Conservation (phyloP, 2,329 filamentous ascomycete species). For the Fusarium annulatum region DNA sequence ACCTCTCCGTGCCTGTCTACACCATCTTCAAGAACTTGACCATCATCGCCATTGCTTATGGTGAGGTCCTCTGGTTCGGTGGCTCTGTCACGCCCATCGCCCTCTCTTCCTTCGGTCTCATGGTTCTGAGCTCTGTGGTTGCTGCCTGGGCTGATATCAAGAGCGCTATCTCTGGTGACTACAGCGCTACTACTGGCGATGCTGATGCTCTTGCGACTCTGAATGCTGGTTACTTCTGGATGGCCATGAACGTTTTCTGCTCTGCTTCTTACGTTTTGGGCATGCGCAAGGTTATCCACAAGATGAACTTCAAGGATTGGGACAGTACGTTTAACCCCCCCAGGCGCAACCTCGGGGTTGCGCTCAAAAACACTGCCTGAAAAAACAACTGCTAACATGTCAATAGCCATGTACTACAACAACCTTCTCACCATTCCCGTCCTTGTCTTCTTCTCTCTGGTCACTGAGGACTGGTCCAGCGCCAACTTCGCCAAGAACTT, state of each 20-base stretch:
- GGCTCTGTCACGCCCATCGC: constrained; percentile 88
- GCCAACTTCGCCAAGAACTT: constrained; percentile 89
- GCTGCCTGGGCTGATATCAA: constrained; percentile 98
- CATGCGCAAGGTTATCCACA: constrained; percentile 99
- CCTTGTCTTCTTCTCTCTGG: constrained; percentile 81
- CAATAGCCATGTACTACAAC: constrained; percentile 98
- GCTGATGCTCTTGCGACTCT: constrained; percentile 83
- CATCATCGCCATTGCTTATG: constrained; percentile 97
- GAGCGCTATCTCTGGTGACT: constrained; percentile 76
- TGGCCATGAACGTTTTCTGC: constrained; percentile 96
- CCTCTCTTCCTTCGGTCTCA: constrained; percentile 92
- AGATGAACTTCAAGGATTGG: constrained; percentile 99
- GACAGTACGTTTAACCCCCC: constrained; percentile 79
- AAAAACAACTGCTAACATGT: constrained; percentile 46
- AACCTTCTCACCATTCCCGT: constrained; percentile 97
- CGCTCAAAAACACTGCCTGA: background rate
- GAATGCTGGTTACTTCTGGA: constrained; percentile 97
- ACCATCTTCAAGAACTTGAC: constrained; percentile 99
- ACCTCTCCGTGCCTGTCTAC: constrained; percentile 96
- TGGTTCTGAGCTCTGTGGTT: constrained; percentile 94
- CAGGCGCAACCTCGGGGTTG: background rate
- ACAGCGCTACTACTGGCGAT: constrained; percentile 51
- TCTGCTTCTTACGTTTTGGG: constrained; percentile 88
- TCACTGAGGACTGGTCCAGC: constrained; percentile 92
- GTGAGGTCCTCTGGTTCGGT: constrained; percentile 98